These are phyloP conservation scores for Fomitopsis pulvina DNA, from an alignment of 768 basidiomycete genomes.

Conservation along the genomic window DNA sequence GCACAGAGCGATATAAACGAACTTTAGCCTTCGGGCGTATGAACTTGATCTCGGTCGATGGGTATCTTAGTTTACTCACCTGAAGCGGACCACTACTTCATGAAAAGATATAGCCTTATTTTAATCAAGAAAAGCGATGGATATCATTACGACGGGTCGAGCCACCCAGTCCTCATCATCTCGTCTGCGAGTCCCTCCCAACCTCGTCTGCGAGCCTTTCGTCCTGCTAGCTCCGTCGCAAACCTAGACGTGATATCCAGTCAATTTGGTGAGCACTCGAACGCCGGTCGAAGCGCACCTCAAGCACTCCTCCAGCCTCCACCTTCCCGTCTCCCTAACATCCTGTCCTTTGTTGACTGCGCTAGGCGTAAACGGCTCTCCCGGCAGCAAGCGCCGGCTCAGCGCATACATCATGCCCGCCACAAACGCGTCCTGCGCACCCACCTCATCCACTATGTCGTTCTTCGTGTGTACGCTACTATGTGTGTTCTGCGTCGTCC, in stretches of 20 bases:
- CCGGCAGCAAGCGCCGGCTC: constrained; percentile 64
- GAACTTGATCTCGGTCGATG: too few species aligned
- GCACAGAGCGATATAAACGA: too few species aligned
- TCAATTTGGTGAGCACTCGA: background rate
- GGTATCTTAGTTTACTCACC: too few species aligned
- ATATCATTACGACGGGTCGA: constrained; percentile 30
- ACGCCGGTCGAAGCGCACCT: constrained; percentile 35
- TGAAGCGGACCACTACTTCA: background rate
- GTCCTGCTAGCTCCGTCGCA: constrained; percentile 75
- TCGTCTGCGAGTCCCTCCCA: constrained; percentile 71
- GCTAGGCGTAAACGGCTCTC: constrained; percentile 61
- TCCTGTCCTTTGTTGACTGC: background rate
- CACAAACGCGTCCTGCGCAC: constrained; percentile 79
- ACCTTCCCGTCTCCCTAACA: constrained; percentile 36
- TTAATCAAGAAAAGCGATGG: background rate
- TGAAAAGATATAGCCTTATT: background rate
- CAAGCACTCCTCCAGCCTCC: constrained; percentile 80
- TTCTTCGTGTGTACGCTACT: constrained; percentile 20
- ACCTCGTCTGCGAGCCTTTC: constrained; percentile 55
- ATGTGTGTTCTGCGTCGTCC: constrained; percentile 8
- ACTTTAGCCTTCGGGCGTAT: too few species aligned
- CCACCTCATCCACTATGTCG: constrained; percentile 49
- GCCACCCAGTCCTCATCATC: constrained; percentile 74
- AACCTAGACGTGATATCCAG: constrained; percentile 41
- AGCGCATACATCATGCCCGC: constrained; percentile 84